A percentile compares a stretch with the other conserved stretches of the same genome.
Conservation (phyloP, 805 yeast genomes). For the Wickerhamiella dianesei region DNA sequence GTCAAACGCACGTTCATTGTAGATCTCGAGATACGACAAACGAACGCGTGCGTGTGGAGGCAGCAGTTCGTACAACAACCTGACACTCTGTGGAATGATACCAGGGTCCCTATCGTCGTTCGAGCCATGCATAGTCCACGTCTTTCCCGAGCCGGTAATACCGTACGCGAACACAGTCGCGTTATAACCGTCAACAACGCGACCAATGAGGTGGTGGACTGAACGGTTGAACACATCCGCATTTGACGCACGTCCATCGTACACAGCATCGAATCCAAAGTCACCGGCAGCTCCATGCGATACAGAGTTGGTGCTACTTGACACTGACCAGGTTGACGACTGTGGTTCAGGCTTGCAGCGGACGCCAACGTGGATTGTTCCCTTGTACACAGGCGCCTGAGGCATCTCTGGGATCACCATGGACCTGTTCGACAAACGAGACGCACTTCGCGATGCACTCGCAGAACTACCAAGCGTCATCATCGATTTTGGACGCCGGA, state of each 20-base stretch:
- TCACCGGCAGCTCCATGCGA: constrained; percentile 34
- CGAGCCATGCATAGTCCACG: constrained; percentile 72
- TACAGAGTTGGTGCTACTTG: constrained; percentile 2
- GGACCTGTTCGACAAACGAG: constrained; percentile 4
- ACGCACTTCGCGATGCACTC: constrained; percentile 8
- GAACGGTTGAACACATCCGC: constrained; percentile 43
- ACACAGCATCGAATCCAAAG: constrained; percentile 70
- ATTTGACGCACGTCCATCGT: constrained; percentile 42
- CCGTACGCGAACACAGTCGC: constrained; percentile 91
- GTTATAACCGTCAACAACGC: constrained; percentile 60
- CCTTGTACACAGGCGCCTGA: constrained; percentile 34
- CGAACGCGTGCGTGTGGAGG: constrained; percentile 30
- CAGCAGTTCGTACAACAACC: constrained; percentile 36
- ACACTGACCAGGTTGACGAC: constrained; percentile 1
- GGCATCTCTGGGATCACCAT: not conserved
- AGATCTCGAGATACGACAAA: constrained; percentile 71
- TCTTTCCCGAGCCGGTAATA: constrained; percentile 89
- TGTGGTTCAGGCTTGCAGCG: constrained; percentile 51
- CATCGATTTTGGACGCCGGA: constrained; percentile 18
- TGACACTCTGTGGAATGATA: constrained; percentile 53
- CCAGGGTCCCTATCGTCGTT: constrained; percentile 41
- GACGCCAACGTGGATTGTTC: constrained; percentile 62
- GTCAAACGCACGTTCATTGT: constrained; percentile 78
- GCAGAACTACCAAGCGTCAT: constrained; percentile 6
- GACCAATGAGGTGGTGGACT: constrained; percentile 41